These are phyloP conservation scores for Neopestalotiopsis clavispora DNA, from an alignment of 2,329 filamentous ascomycete genomes.

Conservation along the genomic window DNA sequence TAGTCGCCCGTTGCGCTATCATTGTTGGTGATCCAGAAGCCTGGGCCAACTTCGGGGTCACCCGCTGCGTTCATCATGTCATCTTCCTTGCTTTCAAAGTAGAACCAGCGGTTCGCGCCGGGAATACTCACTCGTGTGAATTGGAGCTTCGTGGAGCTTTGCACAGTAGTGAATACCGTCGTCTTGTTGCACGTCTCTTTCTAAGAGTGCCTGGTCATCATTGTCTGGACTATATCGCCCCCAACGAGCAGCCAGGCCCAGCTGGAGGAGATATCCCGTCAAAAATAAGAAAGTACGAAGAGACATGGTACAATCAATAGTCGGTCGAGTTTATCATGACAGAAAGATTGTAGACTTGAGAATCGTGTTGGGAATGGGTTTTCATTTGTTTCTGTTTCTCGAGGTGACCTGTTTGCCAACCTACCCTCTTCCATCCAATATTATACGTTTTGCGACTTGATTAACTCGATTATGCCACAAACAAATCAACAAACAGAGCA, in stretches of 20 bases:
- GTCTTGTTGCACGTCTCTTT: not conserved
- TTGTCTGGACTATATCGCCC: not conserved
- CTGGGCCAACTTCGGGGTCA: conserved; percentile 26
- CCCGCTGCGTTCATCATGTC: conserved; percentile 13
- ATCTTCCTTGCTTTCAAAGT: not conserved
- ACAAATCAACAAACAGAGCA: too few species aligned
- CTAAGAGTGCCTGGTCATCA: not conserved
- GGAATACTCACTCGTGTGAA: conserved; percentile 2
- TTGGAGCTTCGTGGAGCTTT: not conserved
- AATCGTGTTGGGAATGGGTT: not conserved
- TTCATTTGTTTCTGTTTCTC: not conserved
- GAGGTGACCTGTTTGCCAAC: too few species aligned
- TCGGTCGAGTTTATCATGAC: not conserved
- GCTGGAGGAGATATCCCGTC: not conserved
- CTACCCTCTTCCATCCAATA: too few species aligned
- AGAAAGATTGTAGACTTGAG: not conserved
- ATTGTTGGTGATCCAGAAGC: conserved; percentile 29
- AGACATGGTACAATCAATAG: not conserved
- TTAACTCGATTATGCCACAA: too few species aligned
- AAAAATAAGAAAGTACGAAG: not conserved
- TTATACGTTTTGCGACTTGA: too few species aligned
- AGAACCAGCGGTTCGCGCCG: not conserved
- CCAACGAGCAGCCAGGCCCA: not conserved
- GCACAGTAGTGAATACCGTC: not conserved
- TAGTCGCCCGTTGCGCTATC: conserved; percentile 28